Base-by-base conservation (phyloP, 257 asterid species). In the Lycium ferocissimum region DNA sequence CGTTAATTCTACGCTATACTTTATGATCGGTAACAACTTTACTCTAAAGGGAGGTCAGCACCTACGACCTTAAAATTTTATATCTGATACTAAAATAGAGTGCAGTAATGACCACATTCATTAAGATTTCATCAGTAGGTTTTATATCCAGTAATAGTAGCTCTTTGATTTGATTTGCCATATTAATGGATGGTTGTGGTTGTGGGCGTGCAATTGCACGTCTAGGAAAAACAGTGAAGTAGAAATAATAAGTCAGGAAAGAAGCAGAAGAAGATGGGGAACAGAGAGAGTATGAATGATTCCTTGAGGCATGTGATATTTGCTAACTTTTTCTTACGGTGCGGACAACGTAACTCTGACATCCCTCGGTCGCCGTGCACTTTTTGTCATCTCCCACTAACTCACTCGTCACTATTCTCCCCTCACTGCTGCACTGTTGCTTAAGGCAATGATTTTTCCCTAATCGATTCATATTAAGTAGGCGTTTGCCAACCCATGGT, bases 301-400 rank as follows among this genome's bases (percentile, higher is more conserved):
- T 85, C 84, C 85, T 71, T 20, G 45, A 47, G 54, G 40, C 90
- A 88, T 86, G 90, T 89, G 92, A 88, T 56, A 0, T 20, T 83
- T 59, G 13, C 18, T 56, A 47, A 81, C 85, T 84, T 81, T 87
- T 81, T 83, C 79, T 58, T 12, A 0, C 56, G 63, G 80, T 81
- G 53, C 84, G 59, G 79, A 81, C 85, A 86, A 26, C 33, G 33
- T 26, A 26, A 59, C 7, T 69, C 92, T 89, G 90, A 87, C 90
- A 80, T 2, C 35, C 81, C 81, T 87, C 83, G 85, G 82, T 54
- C 4, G 0, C 14, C 70, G 89, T 59, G 88, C 79, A 8, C 0
- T 56, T 47, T 33, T 78, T 8, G 40, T 51, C 35, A 18, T 5
- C 67, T 10, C 37, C 13, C n/a, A 20, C 73, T 4, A 15, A n/a